Base-by-base conservation (phyloP, 805 yeast species). In the Millerozyma miso region DNA sequence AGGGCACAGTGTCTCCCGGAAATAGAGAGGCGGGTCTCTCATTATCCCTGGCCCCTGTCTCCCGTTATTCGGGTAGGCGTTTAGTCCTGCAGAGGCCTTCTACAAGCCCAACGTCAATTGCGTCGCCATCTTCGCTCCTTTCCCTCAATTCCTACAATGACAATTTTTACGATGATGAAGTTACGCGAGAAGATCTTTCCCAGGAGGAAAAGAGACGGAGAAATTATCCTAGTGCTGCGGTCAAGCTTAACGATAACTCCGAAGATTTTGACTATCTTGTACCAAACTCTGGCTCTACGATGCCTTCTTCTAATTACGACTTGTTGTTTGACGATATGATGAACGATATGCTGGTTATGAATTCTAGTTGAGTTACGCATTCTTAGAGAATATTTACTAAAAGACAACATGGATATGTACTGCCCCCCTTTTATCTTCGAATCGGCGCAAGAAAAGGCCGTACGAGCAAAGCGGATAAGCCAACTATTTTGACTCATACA, bases 71-170 rank as follows among this genome's bases (percentile, higher is more conserved):
- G 10, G 10, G 29, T 10, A 23, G 29, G 29, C 29, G 29, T 7
- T 23, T 10, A 7, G 29, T 10, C 29, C 29, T 32, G 17, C 17
- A 33, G 6, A 31, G 19, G 32, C 12, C 19, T 2, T 4, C 43
- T 32, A 37, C 40, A 3, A 14, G 35, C 2, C 23, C 41, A n/a
- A 44, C 43, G 4, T 56, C 64, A 33, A 50, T 63, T 43, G 61
- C 71, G 1, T 60, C 67, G 26, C 71, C 73, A 13, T 56, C 63
- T 29, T 63, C 69, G 36, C 56, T 67, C 17, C 56, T 67, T 36
- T 61, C 67, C 39, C 56, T 67, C 41, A 60, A 58, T 39, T 57
- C 66, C 15, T 37, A 37, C 19, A 12, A 17, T 17, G 39, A 37
- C 31, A 34, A 37, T 26, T 4, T 36, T 37, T 37, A 39, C 44